phyloP scores from a whole-genome alignment of 2,329 filamentous ascomycete genomes.

The Talaromyces sp. region DNA sequence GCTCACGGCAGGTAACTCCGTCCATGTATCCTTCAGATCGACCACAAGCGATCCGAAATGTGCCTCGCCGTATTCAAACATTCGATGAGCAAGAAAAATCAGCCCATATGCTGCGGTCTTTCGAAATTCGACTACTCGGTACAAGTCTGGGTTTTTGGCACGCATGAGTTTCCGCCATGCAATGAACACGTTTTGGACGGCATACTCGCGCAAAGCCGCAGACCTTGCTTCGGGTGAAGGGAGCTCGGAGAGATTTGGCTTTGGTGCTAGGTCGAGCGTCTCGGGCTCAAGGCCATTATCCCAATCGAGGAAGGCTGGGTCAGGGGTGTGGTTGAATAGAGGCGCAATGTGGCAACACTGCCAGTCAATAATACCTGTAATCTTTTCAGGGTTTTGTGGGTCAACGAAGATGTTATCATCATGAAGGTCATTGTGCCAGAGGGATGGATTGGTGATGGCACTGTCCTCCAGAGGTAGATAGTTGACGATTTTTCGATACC shows the following conservation, averaged over 20 bases:
- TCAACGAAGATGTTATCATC: slow-evolving; percentile 30
- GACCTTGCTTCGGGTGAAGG: slow-evolving; percentile 17
- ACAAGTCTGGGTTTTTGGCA: slow-evolving; percentile 21
- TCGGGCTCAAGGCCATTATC: slow-evolving; percentile 21
- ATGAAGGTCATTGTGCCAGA: slow-evolving; percentile 21
- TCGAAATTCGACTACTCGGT: slow-evolving; percentile 18
- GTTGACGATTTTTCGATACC: neutral
- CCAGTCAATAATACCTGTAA: slow-evolving; percentile 22
- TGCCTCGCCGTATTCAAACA: slow-evolving; percentile 27
- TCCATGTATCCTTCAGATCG: slow-evolving; percentile 22
- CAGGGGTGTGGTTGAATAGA: slow-evolving; percentile 19
- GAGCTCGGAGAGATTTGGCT: slow-evolving; percentile 19
- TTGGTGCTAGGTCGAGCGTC: slow-evolving; percentile 18
- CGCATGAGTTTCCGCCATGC: slow-evolving; percentile 24
- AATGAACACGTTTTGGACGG: slow-evolving; percentile 19
- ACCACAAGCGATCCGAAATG: slow-evolving; percentile 25
- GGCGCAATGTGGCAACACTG: slow-evolving; percentile 19
- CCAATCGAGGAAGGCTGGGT: slow-evolving; percentile 19
- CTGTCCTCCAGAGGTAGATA: slow-evolving; percentile 16
- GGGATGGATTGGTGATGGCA: slow-evolving; percentile 10
- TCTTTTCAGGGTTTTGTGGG: slow-evolving; percentile 17
- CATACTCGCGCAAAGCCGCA: slow-evolving; percentile 20
- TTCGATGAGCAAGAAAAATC: slow-evolving; percentile 23
- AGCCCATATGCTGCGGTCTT: slow-evolving; percentile 20
- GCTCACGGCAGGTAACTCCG: slow-evolving; percentile 14